A percentile compares a stretch with the other conserved stretches of the same genome.
Evolutionary conservation across 2,329 filamentous ascomycete genomes (phyloP).

Genomic region (Nemania serpens): DNA sequence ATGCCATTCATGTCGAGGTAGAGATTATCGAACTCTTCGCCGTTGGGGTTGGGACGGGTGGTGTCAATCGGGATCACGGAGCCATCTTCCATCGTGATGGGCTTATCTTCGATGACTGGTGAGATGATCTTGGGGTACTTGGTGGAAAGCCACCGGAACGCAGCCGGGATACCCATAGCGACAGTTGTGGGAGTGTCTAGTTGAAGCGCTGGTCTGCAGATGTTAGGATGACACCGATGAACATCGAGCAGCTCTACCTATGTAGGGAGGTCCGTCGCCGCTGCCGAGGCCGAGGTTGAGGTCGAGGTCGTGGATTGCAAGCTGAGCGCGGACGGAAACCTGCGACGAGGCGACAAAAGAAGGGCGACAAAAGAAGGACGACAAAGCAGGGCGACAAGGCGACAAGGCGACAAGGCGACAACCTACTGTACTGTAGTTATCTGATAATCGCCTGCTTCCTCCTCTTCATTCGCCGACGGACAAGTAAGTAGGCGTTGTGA

Average conservation of each 20-base stretch:
- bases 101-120: conserved; percentile 83
- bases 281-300: not conserved
- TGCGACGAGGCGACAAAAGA: conserved; percentile 9
- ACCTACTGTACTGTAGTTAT: not conserved
- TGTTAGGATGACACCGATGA: conserved; percentile 9
- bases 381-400: too few relatives aligned
- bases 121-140: conserved; percentile 99
- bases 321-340: not conserved
- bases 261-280: not conserved
- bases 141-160: conserved; percentile 94
- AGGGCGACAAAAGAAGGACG: too few relatives aligned
- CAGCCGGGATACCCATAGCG: conserved; percentile 89
- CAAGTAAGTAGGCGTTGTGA: not conserved
- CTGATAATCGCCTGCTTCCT: not conserved
- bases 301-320: not conserved
- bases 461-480: not conserved
- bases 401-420: conserved; percentile 11
- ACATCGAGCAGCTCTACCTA: not conserved
- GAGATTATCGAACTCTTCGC: conserved; percentile 96
- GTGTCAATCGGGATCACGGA: conserved; percentile 82
- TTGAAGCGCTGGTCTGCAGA: conserved; percentile 2
- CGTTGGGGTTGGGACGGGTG: conserved; percentile 87
- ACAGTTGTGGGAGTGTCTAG: conserved; percentile 11
- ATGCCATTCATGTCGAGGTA: conserved; percentile 99
- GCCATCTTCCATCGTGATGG: conserved; percentile 79